Evolutionary conservation across 116 monocot species (phyloP), one percentile per base, ranked within the genome.

Genomic region (Posidonia oceanica): DNA sequence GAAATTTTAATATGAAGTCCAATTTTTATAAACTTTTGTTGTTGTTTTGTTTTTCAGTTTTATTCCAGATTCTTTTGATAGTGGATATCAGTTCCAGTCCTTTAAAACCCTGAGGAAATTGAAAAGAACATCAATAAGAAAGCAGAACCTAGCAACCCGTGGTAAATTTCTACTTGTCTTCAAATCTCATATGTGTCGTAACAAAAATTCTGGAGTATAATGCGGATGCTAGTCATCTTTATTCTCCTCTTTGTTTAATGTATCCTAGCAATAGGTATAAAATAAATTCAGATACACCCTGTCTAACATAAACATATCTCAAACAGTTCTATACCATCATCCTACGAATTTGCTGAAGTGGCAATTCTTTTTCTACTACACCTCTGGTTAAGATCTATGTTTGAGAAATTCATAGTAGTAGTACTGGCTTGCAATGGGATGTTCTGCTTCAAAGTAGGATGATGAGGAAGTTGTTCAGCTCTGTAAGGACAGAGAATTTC

Each of bases 401-500:
- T 66, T 39, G 66, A 42, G 66, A 20, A 18, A 54, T 29, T 18
- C 40, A 6, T 39, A 64, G 41, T 10, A 64, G 41, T 10, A 41
- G 64, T 52, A 23, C 21, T 67, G 52, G 20, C 67, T 52, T 44
- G 80, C 82, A 64, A 97, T 97, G 97, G 97, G 97, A 84, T 97
- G 97, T 74, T 81, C 89, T 36, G 75, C 89, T 66, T 97, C 97
- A 3, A 91, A 73, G 68, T 68, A 84, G 68, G 89, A 91, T 17
- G 87, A 97, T 54, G 91, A 85, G 38, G 92, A 89, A 69, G 85
- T 80, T 38, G 85, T 97, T 20, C 80, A 78, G 81, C 85, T 91
- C 63, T 97, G 97, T 79, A 84, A 72, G 76, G 97, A 97, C 41
- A 75, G 97, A 64, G 57, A 87, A 83, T 71, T 91, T 89, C 75